phyloP scores from a whole-genome alignment of 148 eudicot genomes.

The Nepenthes gracilis region DNA sequence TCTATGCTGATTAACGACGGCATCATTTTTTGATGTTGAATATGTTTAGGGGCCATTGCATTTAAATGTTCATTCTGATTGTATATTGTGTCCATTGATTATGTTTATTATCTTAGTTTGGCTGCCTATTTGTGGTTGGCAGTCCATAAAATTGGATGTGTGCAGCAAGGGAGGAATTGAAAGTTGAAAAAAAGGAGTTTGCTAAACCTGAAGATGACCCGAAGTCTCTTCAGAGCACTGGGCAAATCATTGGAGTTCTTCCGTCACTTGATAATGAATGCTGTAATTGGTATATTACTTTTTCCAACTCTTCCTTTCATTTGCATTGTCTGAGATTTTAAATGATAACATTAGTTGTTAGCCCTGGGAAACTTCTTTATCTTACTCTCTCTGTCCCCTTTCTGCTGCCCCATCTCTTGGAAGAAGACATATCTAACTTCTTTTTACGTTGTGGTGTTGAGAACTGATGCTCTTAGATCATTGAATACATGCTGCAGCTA shows the following conservation, averaged over 20 bases:
- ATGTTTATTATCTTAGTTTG: not conserved
- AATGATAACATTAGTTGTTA: not conserved
- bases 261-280: constrained; percentile 97
- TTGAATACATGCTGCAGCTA: no score
- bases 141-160: not conserved
- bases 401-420: no score
- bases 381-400: no score
- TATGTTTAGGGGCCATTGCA: no score
- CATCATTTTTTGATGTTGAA: no score
- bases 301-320: not conserved
- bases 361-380: not conserved
- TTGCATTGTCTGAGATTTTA: not conserved
- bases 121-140: not conserved
- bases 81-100: not conserved
- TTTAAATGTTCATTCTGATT: no score
- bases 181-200: constrained; percentile 70
- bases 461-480: no score
- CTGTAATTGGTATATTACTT: constrained; percentile 27
- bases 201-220: constrained; percentile 94
- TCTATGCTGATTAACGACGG: no score
- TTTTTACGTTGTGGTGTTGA: no score
- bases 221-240: constrained; percentile 97
- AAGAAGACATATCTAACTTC: no score
- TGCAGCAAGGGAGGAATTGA: constrained; percentile 66
- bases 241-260: constrained; percentile 95